Conservation (phyloP, 2,329 filamentous ascomycete genomes). For the Aureobasidium sp. region DNA sequence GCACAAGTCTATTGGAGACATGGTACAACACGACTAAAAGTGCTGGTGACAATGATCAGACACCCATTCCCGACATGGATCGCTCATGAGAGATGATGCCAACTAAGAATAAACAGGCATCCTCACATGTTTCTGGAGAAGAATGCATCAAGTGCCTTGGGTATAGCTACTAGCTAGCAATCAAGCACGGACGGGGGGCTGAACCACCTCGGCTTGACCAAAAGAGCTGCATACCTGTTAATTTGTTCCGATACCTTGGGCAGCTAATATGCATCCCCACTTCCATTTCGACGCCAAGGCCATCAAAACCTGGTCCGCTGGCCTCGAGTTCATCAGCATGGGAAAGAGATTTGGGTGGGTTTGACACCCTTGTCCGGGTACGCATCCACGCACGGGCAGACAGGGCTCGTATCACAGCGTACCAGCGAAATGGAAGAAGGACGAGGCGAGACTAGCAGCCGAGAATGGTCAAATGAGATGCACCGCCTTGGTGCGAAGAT, state of each 20-base stretch:
- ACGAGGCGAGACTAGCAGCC: conserved; percentile 10
- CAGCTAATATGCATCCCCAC: conserved; percentile 12
- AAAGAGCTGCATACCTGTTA: conserved; percentile 12
- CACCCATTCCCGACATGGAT: neutral
- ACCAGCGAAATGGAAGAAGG: conserved; percentile 2
- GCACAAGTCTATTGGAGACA: conserved; percentile 5
- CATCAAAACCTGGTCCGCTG: conserved; percentile 10
- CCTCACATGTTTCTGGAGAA: neutral
- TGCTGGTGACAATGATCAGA: conserved; percentile 2
- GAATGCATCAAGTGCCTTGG: neutral
- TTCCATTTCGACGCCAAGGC: conserved; percentile 4
- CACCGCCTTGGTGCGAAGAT: conserved; percentile 2
- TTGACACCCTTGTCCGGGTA: conserved; percentile 11
- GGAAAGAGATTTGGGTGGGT: neutral
- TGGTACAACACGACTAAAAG: conserved; percentile 10
- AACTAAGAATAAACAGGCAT: neutral
- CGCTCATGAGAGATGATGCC: neutral
- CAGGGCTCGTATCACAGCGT: conserved; percentile 9
- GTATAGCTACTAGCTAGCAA: neutral
- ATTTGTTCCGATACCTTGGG: conserved; percentile 10
- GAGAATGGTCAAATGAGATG: conserved; percentile 6
- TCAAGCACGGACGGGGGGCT: conserved; percentile 5
- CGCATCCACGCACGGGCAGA: conserved; percentile 6
- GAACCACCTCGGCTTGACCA: conserved; percentile 12
- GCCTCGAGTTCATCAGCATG: conserved; percentile 10